A percentile compares a stretch with the other conserved stretches of the same genome.
These are phyloP conservation scores for Auricularia heimuer DNA, from an alignment of 768 basidiomycete species.

Conservation along the genomic window DNA sequence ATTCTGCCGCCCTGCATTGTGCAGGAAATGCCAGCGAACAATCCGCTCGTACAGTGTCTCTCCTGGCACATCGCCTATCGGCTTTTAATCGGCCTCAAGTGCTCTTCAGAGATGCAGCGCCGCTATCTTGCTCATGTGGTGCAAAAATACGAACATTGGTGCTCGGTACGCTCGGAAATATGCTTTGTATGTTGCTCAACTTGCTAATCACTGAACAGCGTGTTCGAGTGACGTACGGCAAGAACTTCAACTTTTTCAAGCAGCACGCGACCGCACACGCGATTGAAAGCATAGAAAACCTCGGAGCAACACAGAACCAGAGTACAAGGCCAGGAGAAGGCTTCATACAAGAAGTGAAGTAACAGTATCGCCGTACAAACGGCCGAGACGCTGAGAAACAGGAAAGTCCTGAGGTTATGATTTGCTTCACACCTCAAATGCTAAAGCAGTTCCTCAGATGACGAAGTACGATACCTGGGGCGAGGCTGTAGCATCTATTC, in stretches of 20 bases:
- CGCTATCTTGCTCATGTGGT: neutral
- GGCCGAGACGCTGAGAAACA: slow-evolving; percentile 21
- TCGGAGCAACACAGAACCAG: slow-evolving; percentile 21
- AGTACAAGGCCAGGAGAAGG: slow-evolving; percentile 23
- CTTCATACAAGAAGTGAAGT: slow-evolving; percentile 22
- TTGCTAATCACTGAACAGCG: slow-evolving; percentile 6
- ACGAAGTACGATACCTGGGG: neutral
- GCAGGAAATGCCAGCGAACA: slow-evolving; percentile 18
- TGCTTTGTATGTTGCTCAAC: too few relatives aligned
- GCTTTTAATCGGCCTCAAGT: slow-evolving; percentile 20
- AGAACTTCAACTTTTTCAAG: slow-evolving; percentile 22
- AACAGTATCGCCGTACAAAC: slow-evolving; percentile 22
- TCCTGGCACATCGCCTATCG: slow-evolving; percentile 14
- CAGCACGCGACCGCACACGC: slow-evolving; percentile 20
- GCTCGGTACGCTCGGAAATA: neutral
- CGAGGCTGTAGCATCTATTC: slow-evolving; percentile 16
- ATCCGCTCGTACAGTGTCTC: slow-evolving; percentile 19
- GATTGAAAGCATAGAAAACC: slow-evolving; percentile 16
- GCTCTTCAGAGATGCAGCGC: slow-evolving; percentile 18
- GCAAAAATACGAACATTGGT: neutral
- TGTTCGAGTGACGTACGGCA: slow-evolving; percentile 15
- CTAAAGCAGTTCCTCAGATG: neutral
- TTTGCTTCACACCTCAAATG: neutral
- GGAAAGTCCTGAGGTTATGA: slow-evolving; percentile 11
- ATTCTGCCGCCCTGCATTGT: slow-evolving; percentile 22